A percentile compares a stretch with the other conserved stretches of the same genome.
Evolutionary conservation across 345 rosid genomes (phyloP).

Genomic region (Brassica incana): DNA sequence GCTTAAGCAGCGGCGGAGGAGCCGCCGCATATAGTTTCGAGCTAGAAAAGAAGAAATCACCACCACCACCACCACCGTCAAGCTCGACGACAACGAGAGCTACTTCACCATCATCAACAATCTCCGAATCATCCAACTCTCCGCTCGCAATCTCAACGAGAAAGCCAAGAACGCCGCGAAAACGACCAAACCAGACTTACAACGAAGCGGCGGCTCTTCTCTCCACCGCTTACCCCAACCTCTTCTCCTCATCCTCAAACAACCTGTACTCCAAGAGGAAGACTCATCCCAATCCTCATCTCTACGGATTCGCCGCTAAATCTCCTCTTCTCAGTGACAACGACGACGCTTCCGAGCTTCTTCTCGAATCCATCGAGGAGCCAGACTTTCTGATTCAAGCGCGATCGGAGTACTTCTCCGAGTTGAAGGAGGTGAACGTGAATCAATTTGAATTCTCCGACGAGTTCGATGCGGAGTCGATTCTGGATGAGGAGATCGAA

Average conservation of each 20-base stretch:
- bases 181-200: constrained; percentile 93
- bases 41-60: constrained; percentile 65
- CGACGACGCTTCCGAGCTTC: constrained; percentile 57
- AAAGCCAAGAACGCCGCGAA: constrained; percentile 73
- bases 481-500: constrained; percentile 69
- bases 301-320: constrained; percentile 41
- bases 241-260: constrained; percentile 44
- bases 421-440: constrained; percentile 38
- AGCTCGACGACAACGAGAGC: constrained; percentile 51
- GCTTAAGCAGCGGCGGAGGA: constrained; percentile 70
- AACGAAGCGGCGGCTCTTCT: constrained; percentile 94
- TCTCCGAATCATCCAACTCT: constrained; percentile 71
- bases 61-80: constrained; percentile 54
- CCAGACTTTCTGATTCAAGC: constrained; percentile 54
- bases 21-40: constrained; percentile 61
- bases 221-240: constrained; percentile 77
- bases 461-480: constrained; percentile 79
- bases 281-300: constrained; percentile 35
- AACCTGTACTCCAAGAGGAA: constrained; percentile 34
- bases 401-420: constrained; percentile 38
- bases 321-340: constrained; percentile 42
- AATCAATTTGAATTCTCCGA: constrained; percentile 36
- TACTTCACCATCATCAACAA: constrained; percentile 74
- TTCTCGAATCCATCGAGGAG: constrained; percentile 59
- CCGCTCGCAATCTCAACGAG: constrained; percentile 79